These are phyloP conservation scores for Endothia cerciana DNA, from an alignment of 2,329 filamentous ascomycete species.

Conservation along the genomic window DNA sequence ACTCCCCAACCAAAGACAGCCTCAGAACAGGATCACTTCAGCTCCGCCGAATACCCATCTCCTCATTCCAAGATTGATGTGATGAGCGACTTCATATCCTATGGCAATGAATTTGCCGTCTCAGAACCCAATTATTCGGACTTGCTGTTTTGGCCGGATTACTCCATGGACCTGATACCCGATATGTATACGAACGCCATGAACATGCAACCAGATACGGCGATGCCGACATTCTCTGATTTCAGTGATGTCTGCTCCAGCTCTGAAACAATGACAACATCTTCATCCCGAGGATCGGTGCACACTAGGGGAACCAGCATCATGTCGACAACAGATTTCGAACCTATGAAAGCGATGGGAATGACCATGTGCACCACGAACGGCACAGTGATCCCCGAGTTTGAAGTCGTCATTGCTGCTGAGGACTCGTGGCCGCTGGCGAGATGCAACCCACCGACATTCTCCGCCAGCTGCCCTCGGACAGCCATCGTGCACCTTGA, in stretches of 20 bases:
- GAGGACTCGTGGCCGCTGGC: constrained; percentile 57
- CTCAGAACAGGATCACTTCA: constrained; percentile 40
- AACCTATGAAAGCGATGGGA: constrained; percentile 40
- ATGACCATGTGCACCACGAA: constrained; percentile 35
- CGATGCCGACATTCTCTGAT: constrained; percentile 43
- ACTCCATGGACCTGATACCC: constrained; percentile 43
- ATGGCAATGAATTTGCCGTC: constrained; percentile 41
- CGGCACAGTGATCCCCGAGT: constrained; percentile 46
- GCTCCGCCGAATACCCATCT: constrained; percentile 42
- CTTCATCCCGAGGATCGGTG: constrained; percentile 48
- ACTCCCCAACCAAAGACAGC: constrained; percentile 39
- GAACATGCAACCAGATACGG: constrained; percentile 41
- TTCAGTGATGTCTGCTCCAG: constrained; percentile 46
- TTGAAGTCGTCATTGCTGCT: constrained; percentile 51
- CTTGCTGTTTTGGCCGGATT: constrained; percentile 49
- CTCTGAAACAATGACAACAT: constrained; percentile 46
- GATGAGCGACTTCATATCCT: constrained; percentile 49
- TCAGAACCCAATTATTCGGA: constrained; percentile 48
- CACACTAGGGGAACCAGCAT: constrained; percentile 54
- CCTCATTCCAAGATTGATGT: constrained; percentile 42
- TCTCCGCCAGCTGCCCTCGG: constrained; percentile 49
- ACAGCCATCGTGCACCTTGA: constrained; percentile 57
- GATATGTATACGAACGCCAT: constrained; percentile 45
- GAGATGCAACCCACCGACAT: constrained; percentile 52
- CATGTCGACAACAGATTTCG: constrained; percentile 46